phyloP scores from a whole-genome alignment of 345 rosid genomes.

The Diplotaxis tenuifolia region DNA sequence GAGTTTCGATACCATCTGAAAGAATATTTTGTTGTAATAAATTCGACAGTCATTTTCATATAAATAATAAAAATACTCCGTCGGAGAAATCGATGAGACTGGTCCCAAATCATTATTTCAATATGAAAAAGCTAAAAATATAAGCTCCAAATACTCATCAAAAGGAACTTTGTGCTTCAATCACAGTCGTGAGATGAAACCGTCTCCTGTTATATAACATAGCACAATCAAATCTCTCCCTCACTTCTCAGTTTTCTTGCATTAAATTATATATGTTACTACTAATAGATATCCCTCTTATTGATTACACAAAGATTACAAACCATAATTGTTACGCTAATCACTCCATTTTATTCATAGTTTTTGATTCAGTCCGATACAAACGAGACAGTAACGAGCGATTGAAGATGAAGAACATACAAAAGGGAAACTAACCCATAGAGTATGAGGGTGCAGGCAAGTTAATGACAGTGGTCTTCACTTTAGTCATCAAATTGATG shows the following conservation, averaged over 20 bases:
- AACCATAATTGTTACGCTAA: conserved; percentile 26
- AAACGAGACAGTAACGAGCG: conserved; percentile 13
- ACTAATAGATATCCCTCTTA: conserved; percentile 11
- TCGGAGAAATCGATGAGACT: conserved; percentile 23
- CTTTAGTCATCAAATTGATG: conserved; percentile 91
- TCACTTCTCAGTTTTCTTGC: neutral
- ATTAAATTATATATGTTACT: neutral
- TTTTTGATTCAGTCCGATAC: conserved; percentile 4
- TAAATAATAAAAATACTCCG: conserved; percentile 1
- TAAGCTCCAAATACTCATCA: conserved; percentile 3
- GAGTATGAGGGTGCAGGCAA: conserved; percentile 88
- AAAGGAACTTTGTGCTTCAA: conserved; percentile 14
- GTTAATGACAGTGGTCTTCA: conserved; percentile 91
- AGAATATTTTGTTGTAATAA: neutral
- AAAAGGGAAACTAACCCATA: conserved; percentile 60
- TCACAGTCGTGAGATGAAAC: conserved; percentile 34
- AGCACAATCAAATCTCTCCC: conserved; percentile 22
- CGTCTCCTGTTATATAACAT: conserved; percentile 29
- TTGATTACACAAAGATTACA: conserved; percentile 32
- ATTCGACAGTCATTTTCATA: neutral
- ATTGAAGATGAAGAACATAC: conserved; percentile 8
- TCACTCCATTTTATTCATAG: conserved; percentile 32
- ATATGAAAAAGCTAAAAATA: neutral
- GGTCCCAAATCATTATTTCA: conserved; percentile 10
- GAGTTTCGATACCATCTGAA: neutral